A percentile compares a stretch with the other conserved stretches of the same genome.
Conservation (phyloP, 495 filamentous ascomycete species). For the Massariosphaeria phaeospora region DNA sequence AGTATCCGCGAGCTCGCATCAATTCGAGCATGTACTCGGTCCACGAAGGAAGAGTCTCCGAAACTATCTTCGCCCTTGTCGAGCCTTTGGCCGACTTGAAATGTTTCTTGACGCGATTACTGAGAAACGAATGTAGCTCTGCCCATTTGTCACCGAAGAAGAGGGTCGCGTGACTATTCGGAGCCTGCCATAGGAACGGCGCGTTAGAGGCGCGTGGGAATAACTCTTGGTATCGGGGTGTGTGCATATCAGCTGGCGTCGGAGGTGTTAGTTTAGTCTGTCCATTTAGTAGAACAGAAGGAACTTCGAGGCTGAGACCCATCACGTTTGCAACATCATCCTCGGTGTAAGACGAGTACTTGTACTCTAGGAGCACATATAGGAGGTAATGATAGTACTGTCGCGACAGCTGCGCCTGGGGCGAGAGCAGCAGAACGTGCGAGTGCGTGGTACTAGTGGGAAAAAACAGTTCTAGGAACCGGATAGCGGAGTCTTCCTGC, state of each 20-base stretch:
- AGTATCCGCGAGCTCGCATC: constrained; percentile 66
- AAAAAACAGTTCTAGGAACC: constrained; percentile 77
- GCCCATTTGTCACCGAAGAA: constrained; percentile 80
- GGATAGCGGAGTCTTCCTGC: constrained; percentile 60
- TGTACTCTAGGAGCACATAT: constrained; percentile 67
- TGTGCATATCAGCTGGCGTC: constrained; percentile 29
- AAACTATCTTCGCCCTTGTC: constrained; percentile 37
- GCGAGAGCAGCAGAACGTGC: constrained; percentile 72
- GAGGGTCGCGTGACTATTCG: constrained; percentile 70
- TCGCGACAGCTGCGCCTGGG: constrained; percentile 67
- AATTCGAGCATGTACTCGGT: constrained; percentile 71
- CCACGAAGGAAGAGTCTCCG: constrained; percentile 60
- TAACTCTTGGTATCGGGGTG: constrained; percentile 16
- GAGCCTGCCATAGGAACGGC: constrained; percentile 76
- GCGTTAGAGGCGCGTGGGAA: constrained; percentile 39
- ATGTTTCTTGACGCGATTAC: constrained; percentile 48
- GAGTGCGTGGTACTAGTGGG: constrained; percentile 55
- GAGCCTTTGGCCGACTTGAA: constrained; percentile 5
- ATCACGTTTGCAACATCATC: constrained; percentile 50
- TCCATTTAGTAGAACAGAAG: constrained; percentile 55
- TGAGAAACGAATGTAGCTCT: constrained; percentile 71
- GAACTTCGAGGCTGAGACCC: constrained; percentile 72
- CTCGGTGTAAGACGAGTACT: constrained; percentile 53
- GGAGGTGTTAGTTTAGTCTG: constrained; percentile 52
- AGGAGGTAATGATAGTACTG: constrained; percentile 78